phyloP scores from a whole-genome alignment of 2,329 filamentous ascomycete genomes.

The Aspergillus sp. region DNA sequence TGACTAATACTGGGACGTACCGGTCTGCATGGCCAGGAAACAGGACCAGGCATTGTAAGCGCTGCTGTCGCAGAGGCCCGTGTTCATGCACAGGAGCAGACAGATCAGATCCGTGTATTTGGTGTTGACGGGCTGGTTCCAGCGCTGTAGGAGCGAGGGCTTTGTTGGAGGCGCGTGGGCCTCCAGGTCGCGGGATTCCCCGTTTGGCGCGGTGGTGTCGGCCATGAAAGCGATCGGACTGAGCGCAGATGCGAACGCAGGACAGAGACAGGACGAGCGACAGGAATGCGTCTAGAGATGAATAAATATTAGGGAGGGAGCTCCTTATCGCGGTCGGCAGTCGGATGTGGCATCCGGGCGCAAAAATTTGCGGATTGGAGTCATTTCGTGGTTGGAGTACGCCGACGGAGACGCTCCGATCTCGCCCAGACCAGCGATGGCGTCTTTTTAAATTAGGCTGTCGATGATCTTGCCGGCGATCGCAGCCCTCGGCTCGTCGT shows the following conservation, averaged over 20 bases:
- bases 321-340: too few relatives aligned
- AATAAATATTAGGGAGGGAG: too few relatives aligned
- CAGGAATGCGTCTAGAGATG: too few relatives aligned
- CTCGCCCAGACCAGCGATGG: not conserved
- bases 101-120: conserved; percentile 38
- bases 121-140: conserved; percentile 29
- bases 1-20: conserved; percentile 24
- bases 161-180: conserved; percentile 7
- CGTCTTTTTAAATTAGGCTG: too few relatives aligned
- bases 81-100: conserved; percentile 41
- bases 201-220: not conserved
- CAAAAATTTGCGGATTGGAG: not conserved
- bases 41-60: conserved; percentile 49
- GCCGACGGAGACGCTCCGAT: not conserved
- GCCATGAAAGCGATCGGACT: not conserved
- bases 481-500: too few relatives aligned
- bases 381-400: not conserved
- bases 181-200: conserved; percentile 11
- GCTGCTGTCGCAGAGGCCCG: conserved; percentile 45
- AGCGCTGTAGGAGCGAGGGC: conserved; percentile 20
- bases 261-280: too few relatives aligned
- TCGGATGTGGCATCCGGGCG: too few relatives aligned
- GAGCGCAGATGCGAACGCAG: too few relatives aligned
- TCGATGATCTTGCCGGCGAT: too few relatives aligned
- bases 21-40: conserved; percentile 50